A percentile compares a stretch with the other conserved stretches of the same genome.
These are phyloP conservation scores for Cantharellus cinnabarinus DNA, from an alignment of 768 basidiomycete species.

Conservation along the genomic window DNA sequence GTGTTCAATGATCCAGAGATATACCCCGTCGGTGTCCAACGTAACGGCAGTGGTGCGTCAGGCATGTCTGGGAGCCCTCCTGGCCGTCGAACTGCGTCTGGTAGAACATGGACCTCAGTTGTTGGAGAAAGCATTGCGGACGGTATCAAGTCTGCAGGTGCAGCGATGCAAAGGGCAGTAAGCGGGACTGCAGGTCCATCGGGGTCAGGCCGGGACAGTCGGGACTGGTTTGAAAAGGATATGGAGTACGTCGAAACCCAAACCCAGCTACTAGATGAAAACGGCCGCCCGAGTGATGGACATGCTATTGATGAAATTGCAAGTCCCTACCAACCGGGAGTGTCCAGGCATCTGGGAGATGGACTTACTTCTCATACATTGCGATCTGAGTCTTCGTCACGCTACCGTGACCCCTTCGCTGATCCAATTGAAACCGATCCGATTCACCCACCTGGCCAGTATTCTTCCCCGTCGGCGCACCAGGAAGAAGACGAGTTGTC, in stretches of 20 bases:
- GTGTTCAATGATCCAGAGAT: not conserved
- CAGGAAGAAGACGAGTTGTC: too few relatives aligned
- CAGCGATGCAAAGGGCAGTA: not conserved
- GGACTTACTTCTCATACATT: not conserved
- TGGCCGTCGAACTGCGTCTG: not conserved
- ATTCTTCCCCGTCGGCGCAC: too few relatives aligned
- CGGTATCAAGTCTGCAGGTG: not conserved
- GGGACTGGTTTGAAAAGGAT: constrained; percentile 26
- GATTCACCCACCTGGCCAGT: too few relatives aligned
- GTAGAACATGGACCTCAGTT: not conserved
- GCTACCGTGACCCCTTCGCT: not conserved
- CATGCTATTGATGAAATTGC: not conserved
- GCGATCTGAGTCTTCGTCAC: constrained; percentile 7
- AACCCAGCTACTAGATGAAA: not conserved
- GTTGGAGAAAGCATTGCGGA: too few relatives aligned
- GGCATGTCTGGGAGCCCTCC: not conserved
- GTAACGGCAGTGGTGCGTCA: not conserved
- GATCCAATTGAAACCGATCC: not conserved
- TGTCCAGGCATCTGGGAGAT: too few relatives aligned
- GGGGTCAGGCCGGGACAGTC: not conserved
- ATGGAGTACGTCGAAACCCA: not conserved
- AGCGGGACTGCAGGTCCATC: not conserved
- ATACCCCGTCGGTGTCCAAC: not conserved
- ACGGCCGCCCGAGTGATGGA: not conserved
- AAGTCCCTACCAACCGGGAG: too few relatives aligned